These are phyloP conservation scores for Tritrichomonas musculus DNA, from an alignment of 208 protist species.

Conservation along the genomic window DNA sequence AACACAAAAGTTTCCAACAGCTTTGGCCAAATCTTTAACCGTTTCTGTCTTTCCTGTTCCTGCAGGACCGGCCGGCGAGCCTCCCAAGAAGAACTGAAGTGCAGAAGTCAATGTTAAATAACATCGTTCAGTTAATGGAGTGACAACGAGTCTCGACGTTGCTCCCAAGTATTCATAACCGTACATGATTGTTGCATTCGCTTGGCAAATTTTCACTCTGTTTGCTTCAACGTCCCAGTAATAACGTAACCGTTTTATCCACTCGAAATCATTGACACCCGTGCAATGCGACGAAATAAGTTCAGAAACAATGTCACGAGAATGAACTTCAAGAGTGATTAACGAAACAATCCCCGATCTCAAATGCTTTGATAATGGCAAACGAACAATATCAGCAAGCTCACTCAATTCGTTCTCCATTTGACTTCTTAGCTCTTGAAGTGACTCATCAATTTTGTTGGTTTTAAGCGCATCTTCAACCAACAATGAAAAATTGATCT, in stretches of 20 bases:
- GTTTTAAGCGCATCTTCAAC: conserved; percentile 68
- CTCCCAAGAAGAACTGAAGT: conserved; percentile 58
- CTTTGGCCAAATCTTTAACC: conserved; percentile 61
- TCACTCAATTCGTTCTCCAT: conserved; percentile 43
- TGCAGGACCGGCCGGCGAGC: conserved; percentile 60
- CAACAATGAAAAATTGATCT: conserved; percentile 77
- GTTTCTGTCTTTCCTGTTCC: conserved; percentile 67
- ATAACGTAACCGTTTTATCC: conserved; percentile 59
- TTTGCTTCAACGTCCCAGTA: conserved; percentile 55
- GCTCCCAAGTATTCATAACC: conserved; percentile 57
- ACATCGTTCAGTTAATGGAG: conserved; percentile 58
- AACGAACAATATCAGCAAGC: conserved; percentile 72
- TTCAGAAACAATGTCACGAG: conserved; percentile 78
- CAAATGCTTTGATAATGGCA: conserved; percentile 70
- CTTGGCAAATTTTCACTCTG: conserved; percentile 41
- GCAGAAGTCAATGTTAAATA: conserved; percentile 68
- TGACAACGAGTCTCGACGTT: conserved; percentile 58
- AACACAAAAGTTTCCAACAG: conserved; percentile 59
- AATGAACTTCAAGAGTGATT: conserved; percentile 92
- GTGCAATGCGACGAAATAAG: conserved; percentile 73
- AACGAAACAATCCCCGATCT: conserved; percentile 80
- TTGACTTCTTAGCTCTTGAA: conserved; percentile 80
- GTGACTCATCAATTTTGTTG: conserved; percentile 83
- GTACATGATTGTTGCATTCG: conserved; percentile 46
- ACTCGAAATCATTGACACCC: conserved; percentile 77